These are phyloP conservation scores for Dalechampia spathulata DNA, from an alignment of 441 rosid species.

Conservation along the genomic window DNA sequence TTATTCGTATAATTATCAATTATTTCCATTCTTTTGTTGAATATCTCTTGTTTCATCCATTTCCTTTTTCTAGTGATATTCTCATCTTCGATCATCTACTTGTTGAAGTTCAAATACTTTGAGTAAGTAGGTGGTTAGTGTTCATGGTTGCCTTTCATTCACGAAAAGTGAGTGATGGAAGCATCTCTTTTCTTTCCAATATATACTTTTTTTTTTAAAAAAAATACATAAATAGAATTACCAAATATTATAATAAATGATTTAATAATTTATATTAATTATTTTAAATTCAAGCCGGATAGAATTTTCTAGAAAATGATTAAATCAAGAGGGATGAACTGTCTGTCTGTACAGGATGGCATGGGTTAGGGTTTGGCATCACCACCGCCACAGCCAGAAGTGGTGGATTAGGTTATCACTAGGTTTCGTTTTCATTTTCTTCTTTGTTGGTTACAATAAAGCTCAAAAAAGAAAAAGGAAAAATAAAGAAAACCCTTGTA, in stretches of 20 bases:
- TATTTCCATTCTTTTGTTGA: constrained; percentile 16
- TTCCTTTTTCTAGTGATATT: not conserved
- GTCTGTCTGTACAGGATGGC: no score
- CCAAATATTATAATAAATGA: no score
- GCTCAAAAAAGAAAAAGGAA: not conserved
- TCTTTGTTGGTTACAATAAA: constrained; percentile 18
- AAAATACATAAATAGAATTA: no score
- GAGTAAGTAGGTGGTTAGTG: constrained; percentile 70
- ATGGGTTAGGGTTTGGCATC: constrained; percentile 39
- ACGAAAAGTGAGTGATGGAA: constrained; percentile 72
- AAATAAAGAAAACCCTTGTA: no score
- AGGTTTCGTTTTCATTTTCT: constrained; percentile 3
- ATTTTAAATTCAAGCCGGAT: no score
- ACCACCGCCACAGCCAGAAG: constrained; percentile 45
- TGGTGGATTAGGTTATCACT: constrained; percentile 61
- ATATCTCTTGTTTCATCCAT: no score
- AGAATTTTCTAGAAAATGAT: no score
- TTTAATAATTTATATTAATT: no score
- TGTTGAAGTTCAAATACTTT: constrained; percentile 57
- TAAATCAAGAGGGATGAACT: no score
- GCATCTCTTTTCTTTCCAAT: constrained; percentile 27
- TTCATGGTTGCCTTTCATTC: constrained; percentile 74
- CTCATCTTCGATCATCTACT: constrained; percentile 29
- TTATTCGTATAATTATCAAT: constrained; percentile 17
- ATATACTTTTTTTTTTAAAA: no score